Percentiles rank a stretch among this genome's conserved stretches.
Evolutionary conservation across 179 eudicot species (phyloP).

Genomic region (Silene noctiflora): DNA sequence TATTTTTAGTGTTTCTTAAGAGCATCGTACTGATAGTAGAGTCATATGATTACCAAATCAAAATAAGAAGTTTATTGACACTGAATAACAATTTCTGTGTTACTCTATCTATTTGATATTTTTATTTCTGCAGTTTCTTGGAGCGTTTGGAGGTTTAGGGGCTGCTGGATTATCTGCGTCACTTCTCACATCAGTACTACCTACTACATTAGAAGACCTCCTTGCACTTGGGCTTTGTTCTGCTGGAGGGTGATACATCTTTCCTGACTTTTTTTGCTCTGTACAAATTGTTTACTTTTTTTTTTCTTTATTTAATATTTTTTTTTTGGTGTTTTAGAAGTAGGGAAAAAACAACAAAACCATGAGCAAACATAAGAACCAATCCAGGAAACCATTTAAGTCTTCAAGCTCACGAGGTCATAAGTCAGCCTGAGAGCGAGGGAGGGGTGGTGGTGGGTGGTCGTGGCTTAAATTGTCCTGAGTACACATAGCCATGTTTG

Average conservation of each 20-base stretch:
- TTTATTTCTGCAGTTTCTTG: constrained; percentile 55
- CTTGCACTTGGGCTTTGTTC: constrained; percentile 99
- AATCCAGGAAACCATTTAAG: neutral
- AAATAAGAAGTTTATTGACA: neutral
- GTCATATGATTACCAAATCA: neutral
- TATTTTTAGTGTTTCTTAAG: too few species aligned
- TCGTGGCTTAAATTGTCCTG: neutral
- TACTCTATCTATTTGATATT: neutral
- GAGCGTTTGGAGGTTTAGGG: constrained; percentile 91
- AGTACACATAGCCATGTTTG: neutral
- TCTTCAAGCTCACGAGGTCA: neutral
- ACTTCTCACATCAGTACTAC: constrained; percentile 88
- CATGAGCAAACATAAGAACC: neutral
- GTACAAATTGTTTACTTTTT: neutral
- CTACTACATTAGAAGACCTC: constrained; percentile 90
- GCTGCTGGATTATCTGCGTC: constrained; percentile 97
- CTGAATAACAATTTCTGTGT: neutral
- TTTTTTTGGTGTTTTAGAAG: neutral
- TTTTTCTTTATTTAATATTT: too few species aligned
- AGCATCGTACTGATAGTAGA: too few species aligned
- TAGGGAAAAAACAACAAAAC: neutral
- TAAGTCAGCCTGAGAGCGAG: neutral
- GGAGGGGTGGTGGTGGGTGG: neutral
- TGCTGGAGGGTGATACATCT: constrained; percentile 77
- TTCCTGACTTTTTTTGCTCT: constrained; percentile 4